Evolutionary conservation across 225 moss, liverwort and hornwort species (phyloP).

Genomic region (Pseudisothecium myosuroides): DNA sequence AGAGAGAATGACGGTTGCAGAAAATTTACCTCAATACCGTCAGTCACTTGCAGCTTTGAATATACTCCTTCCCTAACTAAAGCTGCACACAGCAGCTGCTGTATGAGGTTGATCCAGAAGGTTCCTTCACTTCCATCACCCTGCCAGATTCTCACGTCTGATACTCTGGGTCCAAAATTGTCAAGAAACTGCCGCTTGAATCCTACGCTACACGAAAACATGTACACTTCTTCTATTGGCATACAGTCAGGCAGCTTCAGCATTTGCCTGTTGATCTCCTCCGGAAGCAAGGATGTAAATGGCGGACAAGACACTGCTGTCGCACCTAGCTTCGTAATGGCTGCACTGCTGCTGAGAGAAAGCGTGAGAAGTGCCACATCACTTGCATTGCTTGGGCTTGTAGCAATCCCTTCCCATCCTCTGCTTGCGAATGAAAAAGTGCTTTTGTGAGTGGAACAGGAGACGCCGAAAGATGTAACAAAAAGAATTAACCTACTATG

Average conservation of each 20-base stretch:
- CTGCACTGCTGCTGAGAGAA: constrained; percentile 38
- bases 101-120: constrained; percentile 50
- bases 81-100: constrained; percentile 50
- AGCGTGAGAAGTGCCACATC: constrained; percentile 43
- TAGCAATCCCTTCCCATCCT: constrained; percentile 38
- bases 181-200: constrained; percentile 49
- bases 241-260: constrained; percentile 35
- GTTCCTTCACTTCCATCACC: constrained; percentile 22
- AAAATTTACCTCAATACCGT: constrained; percentile 31
- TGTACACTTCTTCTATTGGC: constrained; percentile 43
- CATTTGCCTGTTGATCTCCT: constrained; percentile 45
- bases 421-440: constrained; percentile 10
- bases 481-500: not conserved
- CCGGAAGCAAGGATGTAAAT: constrained; percentile 35
- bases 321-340: constrained; percentile 45
- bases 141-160: constrained; percentile 38
- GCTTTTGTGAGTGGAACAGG: not conserved
- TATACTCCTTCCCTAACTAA: constrained; percentile 48
- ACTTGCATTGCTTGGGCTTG: constrained; percentile 36
- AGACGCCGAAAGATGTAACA: not conserved
- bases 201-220: constrained; percentile 32
- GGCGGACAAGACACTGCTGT: constrained; percentile 45
- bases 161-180: constrained; percentile 41
- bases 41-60: constrained; percentile 19
- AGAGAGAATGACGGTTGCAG: not conserved